Evolutionary conservation across 2,329 filamentous ascomycete species (phyloP).

Genomic region (Alternaria gansuensis): DNA sequence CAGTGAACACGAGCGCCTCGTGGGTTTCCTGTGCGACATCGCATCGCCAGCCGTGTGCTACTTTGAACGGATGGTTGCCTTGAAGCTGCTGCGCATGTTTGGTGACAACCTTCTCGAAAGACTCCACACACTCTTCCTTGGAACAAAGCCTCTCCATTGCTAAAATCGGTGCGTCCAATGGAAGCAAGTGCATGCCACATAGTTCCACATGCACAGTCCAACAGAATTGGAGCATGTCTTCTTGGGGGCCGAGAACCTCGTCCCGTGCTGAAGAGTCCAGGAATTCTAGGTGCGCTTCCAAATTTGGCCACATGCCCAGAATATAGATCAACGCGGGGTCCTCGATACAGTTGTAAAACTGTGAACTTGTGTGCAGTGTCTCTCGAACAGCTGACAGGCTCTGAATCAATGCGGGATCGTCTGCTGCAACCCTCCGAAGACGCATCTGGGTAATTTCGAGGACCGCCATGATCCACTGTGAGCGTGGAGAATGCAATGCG

Average conservation of each 20-base stretch:
- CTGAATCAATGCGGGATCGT: slow-evolving; percentile 36
- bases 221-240: slow-evolving; percentile 41
- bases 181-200: slow-evolving; percentile 31
- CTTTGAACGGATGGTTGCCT: slow-evolving; percentile 26
- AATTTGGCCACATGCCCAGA: slow-evolving; percentile 43
- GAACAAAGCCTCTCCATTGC: slow-evolving; percentile 35
- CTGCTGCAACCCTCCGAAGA: slow-evolving; percentile 31
- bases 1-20: slow-evolving; percentile 38
- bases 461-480: slow-evolving; percentile 36
- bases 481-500: slow-evolving; percentile 23
- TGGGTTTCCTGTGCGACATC: slow-evolving; percentile 33
- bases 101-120: slow-evolving; percentile 23
- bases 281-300: slow-evolving; percentile 41
- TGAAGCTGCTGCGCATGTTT: slow-evolving; percentile 29
- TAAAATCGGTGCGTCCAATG: slow-evolving; percentile 40
- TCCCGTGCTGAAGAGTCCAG: slow-evolving; percentile 39
- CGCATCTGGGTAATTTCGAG: slow-evolving; percentile 44
- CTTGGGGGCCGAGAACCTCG: slow-evolving; percentile 43
- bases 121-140: slow-evolving; percentile 21
- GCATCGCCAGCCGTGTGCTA: slow-evolving; percentile 38
- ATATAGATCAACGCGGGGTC: slow-evolving; percentile 43
- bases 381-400: slow-evolving; percentile 43
- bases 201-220: slow-evolving; percentile 43
- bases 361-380: slow-evolving; percentile 39
- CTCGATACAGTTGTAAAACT: slow-evolving; percentile 44